phyloP scores from a whole-genome alignment of 148 eudicot species.

The Camellia japonica region DNA sequence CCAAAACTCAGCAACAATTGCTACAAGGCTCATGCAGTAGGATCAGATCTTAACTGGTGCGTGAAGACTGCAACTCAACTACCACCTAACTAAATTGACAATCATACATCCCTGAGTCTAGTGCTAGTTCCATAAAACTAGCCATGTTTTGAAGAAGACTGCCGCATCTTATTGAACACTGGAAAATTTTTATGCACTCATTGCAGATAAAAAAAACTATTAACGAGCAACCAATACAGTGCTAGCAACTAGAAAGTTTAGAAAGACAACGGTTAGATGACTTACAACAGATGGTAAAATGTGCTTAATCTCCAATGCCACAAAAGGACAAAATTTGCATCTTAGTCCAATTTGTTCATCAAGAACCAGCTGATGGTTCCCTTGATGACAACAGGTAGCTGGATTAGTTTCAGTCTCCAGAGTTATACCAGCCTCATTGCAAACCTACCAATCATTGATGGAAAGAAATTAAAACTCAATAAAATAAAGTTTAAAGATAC shows the following conservation, averaged over 20 bases:
- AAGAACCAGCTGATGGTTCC: slow-evolving; percentile 40
- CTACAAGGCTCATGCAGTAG: too few species aligned
- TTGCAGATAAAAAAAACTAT: background rate
- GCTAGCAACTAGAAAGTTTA: background rate
- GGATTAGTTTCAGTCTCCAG: slow-evolving; percentile 20
- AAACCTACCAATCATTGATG: slow-evolving; percentile 29
- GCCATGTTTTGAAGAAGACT: too few species aligned
- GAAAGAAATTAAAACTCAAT: background rate
- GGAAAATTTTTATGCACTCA: background rate
- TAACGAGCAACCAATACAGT: background rate
- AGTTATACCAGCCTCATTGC: slow-evolving; percentile 12
- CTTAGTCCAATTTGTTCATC: slow-evolving; percentile 57
- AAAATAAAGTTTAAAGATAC: background rate
- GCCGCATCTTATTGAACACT: background rate
- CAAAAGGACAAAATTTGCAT: slow-evolving; percentile 48
- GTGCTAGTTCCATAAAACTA: too few species aligned
- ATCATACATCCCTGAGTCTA: too few species aligned
- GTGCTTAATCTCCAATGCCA: slow-evolving; percentile 41
- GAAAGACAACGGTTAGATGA: background rate
- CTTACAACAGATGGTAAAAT: slow-evolving; percentile 51
- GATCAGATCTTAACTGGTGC: too few species aligned
- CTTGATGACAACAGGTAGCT: slow-evolving; percentile 34
- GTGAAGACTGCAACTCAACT: too few species aligned
- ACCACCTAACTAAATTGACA: too few species aligned
- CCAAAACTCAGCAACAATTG: too few species aligned